Conservation (phyloP, 176 grass and related monocot genomes). For the Carex kokanica region DNA sequence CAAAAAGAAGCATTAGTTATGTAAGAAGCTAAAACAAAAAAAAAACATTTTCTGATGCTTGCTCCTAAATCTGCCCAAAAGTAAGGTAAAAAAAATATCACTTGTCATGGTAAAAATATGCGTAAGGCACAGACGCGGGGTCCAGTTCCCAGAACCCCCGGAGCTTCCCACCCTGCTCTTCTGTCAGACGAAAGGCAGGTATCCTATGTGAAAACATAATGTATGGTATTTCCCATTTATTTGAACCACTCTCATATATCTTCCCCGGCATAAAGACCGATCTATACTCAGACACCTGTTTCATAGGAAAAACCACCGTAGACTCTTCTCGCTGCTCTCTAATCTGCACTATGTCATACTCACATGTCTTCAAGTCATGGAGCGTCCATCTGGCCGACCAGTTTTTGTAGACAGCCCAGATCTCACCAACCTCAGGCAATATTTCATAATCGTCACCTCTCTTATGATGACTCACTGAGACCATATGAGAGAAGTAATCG, state of each 20-base stretch:
- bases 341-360: conserved; percentile 54
- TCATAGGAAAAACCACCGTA: conserved; percentile 37
- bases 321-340: conserved; percentile 30
- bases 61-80: neutral
- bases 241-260: neutral
- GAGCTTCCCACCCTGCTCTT: conserved; percentile 45
- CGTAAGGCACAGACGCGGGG: conserved; percentile 58
- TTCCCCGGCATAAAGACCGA: conserved; percentile 48
- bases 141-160: conserved; percentile 76
- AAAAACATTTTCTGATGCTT: neutral
- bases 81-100: neutral
- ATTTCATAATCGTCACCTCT: conserved; percentile 32
- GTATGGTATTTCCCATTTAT: conserved; percentile 34
- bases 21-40: neutral
- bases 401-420: conserved; percentile 76
- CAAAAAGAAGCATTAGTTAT: neutral
- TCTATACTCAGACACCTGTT: conserved; percentile 44
- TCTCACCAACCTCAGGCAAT: conserved; percentile 44
- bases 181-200: conserved; percentile 48
- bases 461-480: conserved; percentile 2
- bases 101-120: conserved; percentile 31
- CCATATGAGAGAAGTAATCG: conserved; percentile 67
- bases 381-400: conserved; percentile 54
- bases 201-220: conserved; percentile 75
- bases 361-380: conserved; percentile 28